Percentiles rank a stretch among this genome's conserved stretches.
phyloP scores from a whole-genome alignment of 208 protist genomes.

The Trypanosoma lewisi region DNA sequence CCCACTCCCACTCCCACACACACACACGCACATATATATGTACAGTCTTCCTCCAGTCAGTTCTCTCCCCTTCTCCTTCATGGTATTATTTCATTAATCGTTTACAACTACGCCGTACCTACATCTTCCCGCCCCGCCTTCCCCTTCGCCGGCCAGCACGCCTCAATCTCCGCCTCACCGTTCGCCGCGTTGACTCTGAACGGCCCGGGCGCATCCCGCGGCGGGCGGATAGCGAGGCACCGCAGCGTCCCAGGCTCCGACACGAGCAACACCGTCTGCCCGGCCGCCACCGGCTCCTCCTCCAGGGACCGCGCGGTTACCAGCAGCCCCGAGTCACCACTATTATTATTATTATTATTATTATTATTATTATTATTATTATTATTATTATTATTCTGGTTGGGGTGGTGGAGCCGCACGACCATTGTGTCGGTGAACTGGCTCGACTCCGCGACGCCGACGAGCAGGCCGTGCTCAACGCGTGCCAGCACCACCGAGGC shows the following conservation, averaged over 20 bases:
- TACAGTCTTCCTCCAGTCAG: conserved; percentile 10
- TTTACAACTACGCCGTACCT: not conserved
- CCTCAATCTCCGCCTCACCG: conserved; percentile 12
- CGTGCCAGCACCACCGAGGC: conserved; percentile 29
- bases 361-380: not conserved
- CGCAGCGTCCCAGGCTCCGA: conserved; percentile 64
- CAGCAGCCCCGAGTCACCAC: conserved; percentile 19
- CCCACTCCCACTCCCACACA: not conserved
- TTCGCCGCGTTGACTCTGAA: conserved; percentile 26
- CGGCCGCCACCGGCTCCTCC: conserved; percentile 45
- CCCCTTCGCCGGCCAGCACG: not conserved
- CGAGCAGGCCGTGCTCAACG: conserved; percentile 47
- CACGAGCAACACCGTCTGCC: conserved; percentile 56
- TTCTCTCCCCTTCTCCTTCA: conserved; percentile 21
- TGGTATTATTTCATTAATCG: not conserved
- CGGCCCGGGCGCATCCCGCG: conserved; percentile 25
- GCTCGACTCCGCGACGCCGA: conserved; percentile 41
- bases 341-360: not conserved
- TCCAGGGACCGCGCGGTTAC: conserved; percentile 63
- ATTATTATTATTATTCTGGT: not conserved
- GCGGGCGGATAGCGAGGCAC: conserved; percentile 42
- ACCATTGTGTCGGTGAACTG: conserved; percentile 40
- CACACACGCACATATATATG: conserved; percentile 4
- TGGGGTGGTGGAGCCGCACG: conserved; percentile 24
- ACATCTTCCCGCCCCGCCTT: not conserved